Evolutionary conservation across 495 filamentous ascomycete genomes (phyloP), one percentile per base, ranked within the genome.

Genomic region (Friedmanniomyces endolithicus): DNA sequence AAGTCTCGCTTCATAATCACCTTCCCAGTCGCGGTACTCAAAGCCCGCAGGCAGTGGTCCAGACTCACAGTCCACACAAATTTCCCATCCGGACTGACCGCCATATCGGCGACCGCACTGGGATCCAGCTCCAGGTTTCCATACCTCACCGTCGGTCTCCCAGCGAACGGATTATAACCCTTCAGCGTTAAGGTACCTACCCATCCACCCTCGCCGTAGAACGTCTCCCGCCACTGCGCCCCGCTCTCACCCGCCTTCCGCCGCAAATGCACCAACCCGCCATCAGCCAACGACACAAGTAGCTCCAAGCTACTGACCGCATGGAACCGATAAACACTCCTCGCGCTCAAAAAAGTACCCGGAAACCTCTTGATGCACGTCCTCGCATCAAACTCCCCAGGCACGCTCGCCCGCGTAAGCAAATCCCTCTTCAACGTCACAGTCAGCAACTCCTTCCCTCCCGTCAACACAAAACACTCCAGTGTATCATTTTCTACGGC

Each of bases 21-120:
- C 64, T 79, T 83, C 50, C 88, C 88, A 29, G 77, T 84, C 1
- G 75, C 70, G 17, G 87, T 71, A 61, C 90, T 90, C 90, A 90
- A 95, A 25, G 87, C 80, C 63, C 86, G 83, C 63, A 99, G 68
- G 1, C 80, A 84, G 62, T 97, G 89, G 58, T 97, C 86, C 39
- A 96, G 66, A 61, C 83, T 90, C 25, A 92, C 79, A 0, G 88
- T 88, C 62, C 94, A 92, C 0, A 94, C 75, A 63, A 89, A 75
- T 0, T 78, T 81, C 20, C 78, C 75, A 59, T 83, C 78, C 22
- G 83, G 78, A 41, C 83, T 81, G 31, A 75, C 72, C 37, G 75
- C 72, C 52, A 88, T 79, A 20, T 84, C 80, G 29, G 77, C 79
- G 22, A 80, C 77, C 16, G 78, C 72, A 44, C 75, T 82, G 50